A percentile compares a stretch with the other conserved stretches of the same genome.
Conservation (phyloP, 805 yeast species). For the Saccharomycopsis sp. region DNA sequence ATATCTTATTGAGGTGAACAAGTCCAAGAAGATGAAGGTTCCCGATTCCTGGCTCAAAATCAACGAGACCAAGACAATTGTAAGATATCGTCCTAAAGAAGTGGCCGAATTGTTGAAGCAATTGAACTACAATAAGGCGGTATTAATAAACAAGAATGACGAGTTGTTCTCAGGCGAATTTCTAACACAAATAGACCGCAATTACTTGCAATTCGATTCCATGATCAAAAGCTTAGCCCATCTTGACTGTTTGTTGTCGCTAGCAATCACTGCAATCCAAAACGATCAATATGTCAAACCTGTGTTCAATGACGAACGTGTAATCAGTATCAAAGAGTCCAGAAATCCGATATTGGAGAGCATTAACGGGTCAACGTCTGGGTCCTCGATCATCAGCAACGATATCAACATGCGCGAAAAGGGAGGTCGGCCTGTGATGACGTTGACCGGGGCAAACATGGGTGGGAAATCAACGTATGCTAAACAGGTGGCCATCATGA, state of each 20-base stretch:
- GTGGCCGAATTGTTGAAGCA: constrained; percentile 44
- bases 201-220: constrained; percentile 34
- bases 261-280: constrained; percentile 51
- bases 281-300: constrained; percentile 46
- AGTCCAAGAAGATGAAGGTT: constrained; percentile 35
- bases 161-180: constrained; percentile 38
- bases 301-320: constrained; percentile 38
- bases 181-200: constrained; percentile 32
- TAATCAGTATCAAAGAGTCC: constrained; percentile 47
- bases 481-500: constrained; percentile 62
- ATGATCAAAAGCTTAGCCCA: constrained; percentile 43
- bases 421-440: constrained; percentile 43
- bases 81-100: constrained; percentile 66
- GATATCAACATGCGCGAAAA: constrained; percentile 43
- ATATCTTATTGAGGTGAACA: constrained; percentile 70
- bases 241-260: constrained; percentile 62
- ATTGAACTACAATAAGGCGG: constrained; percentile 56
- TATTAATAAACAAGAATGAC: constrained; percentile 41
- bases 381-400: constrained; percentile 39
- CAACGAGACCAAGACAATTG: constrained; percentile 58
- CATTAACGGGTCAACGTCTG: background rate
- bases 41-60: constrained; percentile 78
- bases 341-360: constrained; percentile 61
- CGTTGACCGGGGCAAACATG: constrained; percentile 85
- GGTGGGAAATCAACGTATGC: constrained; percentile 82